Base-by-base conservation (phyloP, 106 monocot genomes). In the Dendrobium catenatum region DNA sequence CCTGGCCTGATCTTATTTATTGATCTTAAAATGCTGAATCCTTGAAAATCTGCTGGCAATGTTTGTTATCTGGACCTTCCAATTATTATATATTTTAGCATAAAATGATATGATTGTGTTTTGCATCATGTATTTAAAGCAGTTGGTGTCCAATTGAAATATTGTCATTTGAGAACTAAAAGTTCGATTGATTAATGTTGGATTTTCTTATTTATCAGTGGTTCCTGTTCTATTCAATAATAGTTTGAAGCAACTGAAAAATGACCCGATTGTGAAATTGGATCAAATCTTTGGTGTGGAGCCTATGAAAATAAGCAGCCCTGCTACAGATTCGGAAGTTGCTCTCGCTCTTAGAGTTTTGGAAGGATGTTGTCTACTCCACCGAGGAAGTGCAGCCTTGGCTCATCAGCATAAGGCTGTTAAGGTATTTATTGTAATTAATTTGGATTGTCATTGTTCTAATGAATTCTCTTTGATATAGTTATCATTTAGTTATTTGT, bases 301-400 rank as follows among this genome's bases (percentile, higher is more conserved):
- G 49, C 91, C 95, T 40, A 78, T 99, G 86, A 99, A 95, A 85
- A 88, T 95, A 78, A 87, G 67, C 44, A 93, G 95, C 75, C 99
- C 95, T 37, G 86, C 95, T 13, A 91, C 93, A 55, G 90, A 93
- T 8, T 82, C 81, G 49, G 99, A 99, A 88, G 85, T 95, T 81
- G 81, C 95, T 78, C 90, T 99, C 79, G 99, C 93, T 77, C 95
- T 99, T 85, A 88, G 95, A 82, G 99, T 95, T 83, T 72, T 99
- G 81, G 95, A 95, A 88, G 99, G 93, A 33, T 99, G 93, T 86
- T 99, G 99, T 79, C 86, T 99, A 48, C 85, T 99, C 48, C 88
- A 95, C 75, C 83, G 79, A 73, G 87, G 89, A 77, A 89, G 95
- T 83, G 84, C 87, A 78, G 80, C 77, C 80, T 81, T 91, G 49